A percentile compares a stretch with the other conserved stretches of the same genome.
Conservation (phyloP, 306 rosid species). For the Boehmeria nivea region DNA sequence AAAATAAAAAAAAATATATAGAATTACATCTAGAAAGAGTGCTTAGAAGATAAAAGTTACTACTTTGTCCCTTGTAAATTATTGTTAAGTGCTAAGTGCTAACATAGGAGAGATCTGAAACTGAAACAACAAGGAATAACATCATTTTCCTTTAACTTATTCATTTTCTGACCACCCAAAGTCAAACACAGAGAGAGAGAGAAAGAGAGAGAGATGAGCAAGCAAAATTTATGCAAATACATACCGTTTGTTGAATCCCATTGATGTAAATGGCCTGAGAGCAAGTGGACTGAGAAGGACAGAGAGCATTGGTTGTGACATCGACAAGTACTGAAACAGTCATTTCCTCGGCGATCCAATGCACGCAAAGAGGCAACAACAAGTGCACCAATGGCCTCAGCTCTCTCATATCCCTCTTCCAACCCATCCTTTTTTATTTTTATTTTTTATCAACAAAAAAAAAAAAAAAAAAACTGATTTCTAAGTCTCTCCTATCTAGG, state of each 20-base stretch:
- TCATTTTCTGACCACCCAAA: no score
- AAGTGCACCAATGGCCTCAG: conserved; percentile 57
- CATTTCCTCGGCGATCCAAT: conserved; percentile 82
- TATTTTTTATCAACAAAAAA: not conserved
- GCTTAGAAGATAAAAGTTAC: no score
- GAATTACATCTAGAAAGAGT: no score
- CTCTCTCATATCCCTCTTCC: conserved; percentile 32
- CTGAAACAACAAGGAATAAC: no score
- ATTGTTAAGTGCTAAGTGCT: no score
- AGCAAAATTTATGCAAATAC: not conserved
- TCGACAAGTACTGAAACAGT: conserved; percentile 83
- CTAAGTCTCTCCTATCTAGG: no score
- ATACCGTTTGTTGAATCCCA: conserved; percentile 69
- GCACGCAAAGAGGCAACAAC: conserved; percentile 58
- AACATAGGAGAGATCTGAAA: no score
- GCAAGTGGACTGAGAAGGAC: conserved; percentile 50
- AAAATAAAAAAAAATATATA: no score
- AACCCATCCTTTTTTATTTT: not conserved
- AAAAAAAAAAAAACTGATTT: not conserved
- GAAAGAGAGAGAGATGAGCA: no score
- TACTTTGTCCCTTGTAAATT: no score
- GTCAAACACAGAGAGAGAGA: no score
- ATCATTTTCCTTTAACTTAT: no score
- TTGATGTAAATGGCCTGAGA: conserved; percentile 58
- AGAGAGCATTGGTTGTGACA: conserved; percentile 53